Percentiles rank a stretch among this genome's conserved stretches.
Conservation (phyloP, 495 filamentous ascomycete genomes). For the Collariella sp. region DNA sequence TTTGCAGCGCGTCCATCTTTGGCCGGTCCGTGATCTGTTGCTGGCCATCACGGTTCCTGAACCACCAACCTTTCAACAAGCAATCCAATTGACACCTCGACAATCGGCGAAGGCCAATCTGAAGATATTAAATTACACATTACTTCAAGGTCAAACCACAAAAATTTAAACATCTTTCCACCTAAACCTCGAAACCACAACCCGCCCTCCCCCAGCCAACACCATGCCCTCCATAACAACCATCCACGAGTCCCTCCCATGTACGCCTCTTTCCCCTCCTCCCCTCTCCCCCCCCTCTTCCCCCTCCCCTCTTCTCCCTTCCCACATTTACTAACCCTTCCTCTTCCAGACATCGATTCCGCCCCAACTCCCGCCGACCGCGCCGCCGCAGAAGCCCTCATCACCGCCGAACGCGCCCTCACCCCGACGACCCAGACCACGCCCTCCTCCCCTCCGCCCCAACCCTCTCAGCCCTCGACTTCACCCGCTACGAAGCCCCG, state of each 20-base stretch:
- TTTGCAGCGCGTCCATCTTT: constrained; percentile 4
- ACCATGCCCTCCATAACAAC: constrained; percentile 62
- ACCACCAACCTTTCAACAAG: no score
- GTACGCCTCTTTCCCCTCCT: constrained; percentile 37
- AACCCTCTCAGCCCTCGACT: constrained; percentile 57
- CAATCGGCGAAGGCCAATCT: not conserved
- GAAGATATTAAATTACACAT: not conserved
- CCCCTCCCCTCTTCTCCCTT: not conserved
- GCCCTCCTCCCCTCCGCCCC: constrained; percentile 33
- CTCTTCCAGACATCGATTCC: constrained; percentile 56
- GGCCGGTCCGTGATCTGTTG: not conserved
- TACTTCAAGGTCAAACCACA: no score
- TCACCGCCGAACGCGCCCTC: constrained; percentile 53
- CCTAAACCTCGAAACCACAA: no score
- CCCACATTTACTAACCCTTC: constrained; percentile 11
- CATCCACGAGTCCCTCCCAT: constrained; percentile 77
- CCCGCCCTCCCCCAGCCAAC: not conserved
- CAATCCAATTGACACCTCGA: not conserved
- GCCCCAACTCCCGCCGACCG: constrained; percentile 53
- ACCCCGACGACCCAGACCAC: constrained; percentile 32
- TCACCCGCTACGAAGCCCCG: constrained; percentile 69
- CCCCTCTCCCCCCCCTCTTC: not conserved
- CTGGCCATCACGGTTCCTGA: not conserved
- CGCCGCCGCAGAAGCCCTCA: constrained; percentile 52
- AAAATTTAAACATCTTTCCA: not conserved